These are phyloP conservation scores for Ceratorhiza oryzae-sativae DNA, from an alignment of 1,284 basidiomycete genomes.

Conservation along the genomic window DNA sequence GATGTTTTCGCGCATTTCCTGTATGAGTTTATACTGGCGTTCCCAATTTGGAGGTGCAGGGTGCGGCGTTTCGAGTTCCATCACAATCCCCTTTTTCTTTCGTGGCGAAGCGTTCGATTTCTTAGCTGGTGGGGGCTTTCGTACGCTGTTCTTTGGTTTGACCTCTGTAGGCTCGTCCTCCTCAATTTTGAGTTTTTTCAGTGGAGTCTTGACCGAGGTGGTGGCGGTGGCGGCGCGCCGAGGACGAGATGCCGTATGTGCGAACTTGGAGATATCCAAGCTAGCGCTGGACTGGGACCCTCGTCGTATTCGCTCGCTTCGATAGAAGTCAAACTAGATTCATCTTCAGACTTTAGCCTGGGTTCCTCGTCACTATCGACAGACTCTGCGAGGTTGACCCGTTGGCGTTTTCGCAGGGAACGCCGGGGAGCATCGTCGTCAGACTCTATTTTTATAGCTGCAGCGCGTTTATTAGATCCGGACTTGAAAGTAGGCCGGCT, in stretches of 20 bases:
- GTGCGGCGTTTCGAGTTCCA: conserved; percentile 70
- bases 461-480: not conserved
- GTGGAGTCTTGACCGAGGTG: not conserved
- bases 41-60: conserved; percentile 76
- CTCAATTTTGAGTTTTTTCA: conserved; percentile 25
- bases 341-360: not conserved
- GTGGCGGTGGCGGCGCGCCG: not conserved
- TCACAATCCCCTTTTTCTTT: conserved; percentile 60
- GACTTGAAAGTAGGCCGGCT: not conserved
- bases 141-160: not conserved
- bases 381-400: not conserved
- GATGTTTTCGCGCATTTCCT: conserved; percentile 75
- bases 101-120: conserved; percentile 47
- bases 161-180: not conserved
- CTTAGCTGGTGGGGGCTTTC: conserved; percentile 5
- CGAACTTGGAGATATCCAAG: conserved; percentile 15
- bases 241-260: conserved; percentile 10
- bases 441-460: not conserved
- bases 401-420: conserved; percentile 24
- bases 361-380: not conserved
- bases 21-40: conserved; percentile 77
- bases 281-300: not conserved
- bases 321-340: conserved; percentile 1
- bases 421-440: conserved; percentile 5
- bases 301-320: not conserved